Evolutionary conservation across 225 moss, liverwort and hornwort species (phyloP).

Genomic region (Sphagnum tenellum): DNA sequence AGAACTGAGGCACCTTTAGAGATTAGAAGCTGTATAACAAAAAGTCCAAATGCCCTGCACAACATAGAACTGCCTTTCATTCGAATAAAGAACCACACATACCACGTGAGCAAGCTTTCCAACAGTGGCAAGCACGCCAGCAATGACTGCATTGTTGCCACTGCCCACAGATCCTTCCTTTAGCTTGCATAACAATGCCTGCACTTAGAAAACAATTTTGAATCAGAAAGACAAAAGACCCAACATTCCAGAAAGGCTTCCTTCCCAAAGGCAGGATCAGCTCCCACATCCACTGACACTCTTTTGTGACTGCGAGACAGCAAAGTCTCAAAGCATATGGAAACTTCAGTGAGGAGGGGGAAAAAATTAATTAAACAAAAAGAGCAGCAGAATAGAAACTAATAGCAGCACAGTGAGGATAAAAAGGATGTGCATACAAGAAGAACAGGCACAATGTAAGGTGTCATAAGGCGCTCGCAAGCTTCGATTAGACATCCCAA

Average conservation of each 20-base stretch:
- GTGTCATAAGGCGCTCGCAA: slow-evolving; percentile 80
- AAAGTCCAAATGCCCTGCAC: too few relatives aligned
- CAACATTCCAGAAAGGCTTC: too few relatives aligned
- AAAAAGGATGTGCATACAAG: slow-evolving; percentile 30
- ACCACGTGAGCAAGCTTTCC: slow-evolving; percentile 97
- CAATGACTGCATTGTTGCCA: slow-evolving; percentile 86
- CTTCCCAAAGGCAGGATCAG: too few relatives aligned
- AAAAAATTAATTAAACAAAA: background rate
- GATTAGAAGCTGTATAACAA: too few relatives aligned
- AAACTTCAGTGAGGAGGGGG: too few relatives aligned
- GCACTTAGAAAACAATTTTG: slow-evolving; percentile 1
- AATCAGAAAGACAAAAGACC: too few relatives aligned
- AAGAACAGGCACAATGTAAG: slow-evolving; percentile 87
- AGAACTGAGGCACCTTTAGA: too few relatives aligned
- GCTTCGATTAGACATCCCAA: slow-evolving; percentile 91
- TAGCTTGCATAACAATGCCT: slow-evolving; percentile 78
- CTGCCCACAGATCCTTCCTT: slow-evolving; percentile 74
- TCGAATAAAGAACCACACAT: slow-evolving; percentile 7
- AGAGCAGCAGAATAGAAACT: background rate
- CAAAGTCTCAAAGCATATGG: too few relatives aligned
- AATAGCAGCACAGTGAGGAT: background rate
- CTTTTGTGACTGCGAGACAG: too few relatives aligned
- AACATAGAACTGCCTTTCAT: too few relatives aligned
- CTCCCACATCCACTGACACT: too few relatives aligned
- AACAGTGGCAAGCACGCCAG: slow-evolving; percentile 91